A percentile compares a stretch with the other conserved stretches of the same genome.
These are phyloP conservation scores for Neostapfia colusana DNA, from an alignment of 176 grass and related monocot species.

Conservation along the genomic window DNA sequence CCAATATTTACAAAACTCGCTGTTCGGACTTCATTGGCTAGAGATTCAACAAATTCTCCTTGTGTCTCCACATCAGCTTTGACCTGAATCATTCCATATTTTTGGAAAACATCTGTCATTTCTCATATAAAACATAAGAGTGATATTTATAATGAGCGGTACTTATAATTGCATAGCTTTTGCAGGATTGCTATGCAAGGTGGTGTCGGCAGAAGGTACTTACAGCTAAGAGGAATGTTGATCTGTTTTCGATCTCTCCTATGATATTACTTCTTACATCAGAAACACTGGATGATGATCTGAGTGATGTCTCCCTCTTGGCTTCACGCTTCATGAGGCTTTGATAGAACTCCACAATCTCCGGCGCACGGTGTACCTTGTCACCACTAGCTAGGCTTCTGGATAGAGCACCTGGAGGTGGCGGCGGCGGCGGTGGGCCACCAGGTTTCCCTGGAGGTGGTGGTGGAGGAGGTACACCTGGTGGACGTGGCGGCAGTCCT, in stretches of 20 bases:
- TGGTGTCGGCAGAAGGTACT: conserved; percentile 39
- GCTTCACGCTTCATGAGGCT: conserved; percentile 91
- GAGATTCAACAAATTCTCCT: conserved; percentile 78
- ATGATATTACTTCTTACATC: conserved; percentile 87
- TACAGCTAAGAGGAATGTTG: conserved; percentile 90
- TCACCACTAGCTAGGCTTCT: conserved; percentile 48
- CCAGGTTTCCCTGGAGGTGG: conserved; percentile 58
- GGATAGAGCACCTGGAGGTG: conserved; percentile 54
- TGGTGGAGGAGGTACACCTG: conserved; percentile 65
- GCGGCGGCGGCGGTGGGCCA: conserved; percentile 52
- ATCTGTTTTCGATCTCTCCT: conserved; percentile 93
- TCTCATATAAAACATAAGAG: not conserved
- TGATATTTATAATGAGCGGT: not conserved
- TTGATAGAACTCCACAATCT: conserved; percentile 94
- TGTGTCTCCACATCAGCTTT: conserved; percentile 98
- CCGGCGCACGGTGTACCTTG: conserved; percentile 83
- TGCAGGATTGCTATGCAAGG: conserved; percentile 15
- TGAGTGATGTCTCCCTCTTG: conserved; percentile 73
- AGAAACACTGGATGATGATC: conserved; percentile 56
- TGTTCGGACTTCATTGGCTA: conserved; percentile 46
- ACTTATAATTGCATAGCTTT: conserved; percentile 7
- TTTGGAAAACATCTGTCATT: conserved; percentile 16
- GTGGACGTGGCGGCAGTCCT: conserved; percentile 38
- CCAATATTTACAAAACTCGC: conserved; percentile 60
- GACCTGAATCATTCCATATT: conserved; percentile 56